Evolutionary conservation across 345 rosid genomes (phyloP), one percentile per base, ranked within the genome.

Genomic region (Kernera saxatilis): DNA sequence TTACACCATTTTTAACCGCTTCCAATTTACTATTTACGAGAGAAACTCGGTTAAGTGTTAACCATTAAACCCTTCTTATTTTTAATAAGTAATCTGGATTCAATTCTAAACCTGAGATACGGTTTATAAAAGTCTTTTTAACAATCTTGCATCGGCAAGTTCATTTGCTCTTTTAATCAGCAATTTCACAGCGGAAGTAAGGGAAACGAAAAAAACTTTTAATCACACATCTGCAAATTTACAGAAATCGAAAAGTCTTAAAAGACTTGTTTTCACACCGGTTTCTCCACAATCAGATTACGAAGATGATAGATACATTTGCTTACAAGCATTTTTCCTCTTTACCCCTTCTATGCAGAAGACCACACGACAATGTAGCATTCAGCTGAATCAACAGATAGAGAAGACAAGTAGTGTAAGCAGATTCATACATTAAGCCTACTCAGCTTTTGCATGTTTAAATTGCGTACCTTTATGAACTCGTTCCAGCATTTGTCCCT

Each of bases 391-490:
- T 22, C 52, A 15, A 40, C n/a, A 22, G 50, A 48, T 26, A 19
- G 29, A 61, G 3, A 18, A 6, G 12, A 10, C 0, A 26, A 44
- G 33, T 3, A 14, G 21, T 2, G 43, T 46, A 13, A 64, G 7
- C 6, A 61, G 25, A 5, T 29, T n/a, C 8, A 30, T 15, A 44
- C 14, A 64, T 25, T 35, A 26, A 10, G 4, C 23, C 30, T 13
- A 46, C 9, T 37, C 41, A 39, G 29, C 48, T 46, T 46, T 19
- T 49, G 61, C 46, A 1, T 46, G 27, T 21, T 43, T 35, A 23
- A 23, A 50, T 13, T 12, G 39, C 41, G 0, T 76, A 81, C 87
- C 76, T 60, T 65, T 68, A 73, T 44, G 77, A 73, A 77, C 73
- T 68, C 8, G 8, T 69, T 66, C 66, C 74, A 13, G 36, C 6